Evolutionary conservation across 2,329 filamentous ascomycete genomes (phyloP).

Genomic region (Graphium sp.): DNA sequence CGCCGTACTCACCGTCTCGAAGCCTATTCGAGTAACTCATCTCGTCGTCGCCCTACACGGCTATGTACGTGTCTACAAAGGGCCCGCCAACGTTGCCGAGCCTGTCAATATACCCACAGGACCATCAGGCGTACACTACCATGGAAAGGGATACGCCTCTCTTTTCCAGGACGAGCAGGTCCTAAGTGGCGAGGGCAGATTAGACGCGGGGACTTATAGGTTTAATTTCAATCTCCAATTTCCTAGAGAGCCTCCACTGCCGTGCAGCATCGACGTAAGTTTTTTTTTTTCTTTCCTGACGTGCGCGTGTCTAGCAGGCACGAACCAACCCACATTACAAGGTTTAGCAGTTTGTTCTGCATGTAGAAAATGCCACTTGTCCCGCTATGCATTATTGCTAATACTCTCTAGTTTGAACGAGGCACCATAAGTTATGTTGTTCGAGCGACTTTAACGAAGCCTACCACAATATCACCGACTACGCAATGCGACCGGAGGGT

Average conservation of each 20-base stretch:
- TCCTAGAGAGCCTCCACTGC: slow-evolving; percentile 43
- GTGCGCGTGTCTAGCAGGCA: not conserved
- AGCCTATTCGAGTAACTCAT: slow-evolving; percentile 64
- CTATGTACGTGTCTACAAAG: slow-evolving; percentile 65
- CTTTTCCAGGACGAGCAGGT: slow-evolving; percentile 72
- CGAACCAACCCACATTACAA: too few species aligned
- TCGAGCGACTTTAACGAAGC: slow-evolving; percentile 75
- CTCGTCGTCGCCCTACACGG: slow-evolving; percentile 64
- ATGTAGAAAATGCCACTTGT: not conserved
- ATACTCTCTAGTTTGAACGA: slow-evolving; percentile 61
- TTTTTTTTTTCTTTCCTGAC: slow-evolving; percentile 1
- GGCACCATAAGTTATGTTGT: slow-evolving; percentile 86
- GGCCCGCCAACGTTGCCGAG: slow-evolving; percentile 37
- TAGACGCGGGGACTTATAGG: slow-evolving; percentile 60
- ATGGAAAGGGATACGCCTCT: slow-evolving; percentile 63
- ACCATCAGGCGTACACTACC: slow-evolving; percentile 27
- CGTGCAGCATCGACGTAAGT: slow-evolving; percentile 90
- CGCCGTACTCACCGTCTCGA: slow-evolving; percentile 56
- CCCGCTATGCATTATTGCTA: not conserved
- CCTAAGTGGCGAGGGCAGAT: slow-evolving; percentile 59
- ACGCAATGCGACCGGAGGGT: slow-evolving; percentile 69
- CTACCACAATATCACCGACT: slow-evolving; percentile 69
- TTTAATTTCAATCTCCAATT: slow-evolving; percentile 65
- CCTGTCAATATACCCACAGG: slow-evolving; percentile 9
- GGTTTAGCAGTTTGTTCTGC: too few species aligned